Evolutionary conservation across 352 stramenopile genomes (phyloP).

Genomic region (Phytopythium montanum): DNA sequence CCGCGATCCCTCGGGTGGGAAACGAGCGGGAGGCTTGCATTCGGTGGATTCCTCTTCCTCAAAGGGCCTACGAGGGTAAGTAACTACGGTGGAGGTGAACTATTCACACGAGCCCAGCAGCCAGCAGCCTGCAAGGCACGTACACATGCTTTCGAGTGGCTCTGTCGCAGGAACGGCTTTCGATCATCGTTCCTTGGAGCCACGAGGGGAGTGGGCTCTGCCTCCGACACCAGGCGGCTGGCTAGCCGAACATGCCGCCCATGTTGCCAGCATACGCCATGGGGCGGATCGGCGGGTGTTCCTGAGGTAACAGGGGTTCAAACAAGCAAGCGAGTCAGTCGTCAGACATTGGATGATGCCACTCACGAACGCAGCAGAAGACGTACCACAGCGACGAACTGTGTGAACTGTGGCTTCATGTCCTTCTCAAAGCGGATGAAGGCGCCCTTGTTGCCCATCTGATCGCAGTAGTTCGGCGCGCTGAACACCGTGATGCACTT

Average conservation of each 20-base stretch:
- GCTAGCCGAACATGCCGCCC: conserved; percentile 84
- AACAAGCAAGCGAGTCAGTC: neutral
- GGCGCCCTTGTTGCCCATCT: conserved; percentile 99
- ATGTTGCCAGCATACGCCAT: conserved; percentile 91
- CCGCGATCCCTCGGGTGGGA: neutral
- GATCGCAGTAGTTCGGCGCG: conserved; percentile 99
- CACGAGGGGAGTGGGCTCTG: neutral
- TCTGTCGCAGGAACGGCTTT: neutral
- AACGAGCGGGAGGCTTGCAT: neutral
- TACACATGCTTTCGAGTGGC: neutral
- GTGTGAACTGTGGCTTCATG: conserved; percentile 95
- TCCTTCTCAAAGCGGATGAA: conserved; percentile 97
- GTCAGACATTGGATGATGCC: neutral
- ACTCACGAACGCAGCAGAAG: neutral
- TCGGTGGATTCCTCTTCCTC: neutral
- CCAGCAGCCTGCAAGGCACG: neutral
- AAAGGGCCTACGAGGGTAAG: neutral
- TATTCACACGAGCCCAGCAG: neutral
- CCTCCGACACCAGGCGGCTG: conserved; percentile 19
- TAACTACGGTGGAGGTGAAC: conserved; percentile 1
- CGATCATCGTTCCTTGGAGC: neutral
- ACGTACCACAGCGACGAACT: conserved; percentile 92
- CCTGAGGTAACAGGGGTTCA: conserved; percentile 25
- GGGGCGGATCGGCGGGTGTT: conserved; percentile 84
- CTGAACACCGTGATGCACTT: conserved; percentile 99